These are phyloP conservation scores for Mycena olivaceomarginata DNA, from an alignment of 768 basidiomycete species.

Conservation along the genomic window DNA sequence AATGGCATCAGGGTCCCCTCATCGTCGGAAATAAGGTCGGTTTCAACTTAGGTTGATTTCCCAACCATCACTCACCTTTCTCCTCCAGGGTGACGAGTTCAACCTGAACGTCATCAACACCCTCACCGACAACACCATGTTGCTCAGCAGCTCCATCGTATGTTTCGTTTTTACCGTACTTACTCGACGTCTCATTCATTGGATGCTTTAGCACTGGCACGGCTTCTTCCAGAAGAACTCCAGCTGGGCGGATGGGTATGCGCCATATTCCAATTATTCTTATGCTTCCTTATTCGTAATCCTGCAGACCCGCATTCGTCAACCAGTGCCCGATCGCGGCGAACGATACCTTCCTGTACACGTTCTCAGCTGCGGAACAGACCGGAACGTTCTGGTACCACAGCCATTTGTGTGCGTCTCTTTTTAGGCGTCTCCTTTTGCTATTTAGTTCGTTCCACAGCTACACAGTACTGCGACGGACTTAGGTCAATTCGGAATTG, in stretches of 20 bases:
- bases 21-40: constrained; percentile 58
- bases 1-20: constrained; percentile 66
- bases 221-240: constrained; percentile 58
- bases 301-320: constrained; percentile 48
- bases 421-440: neutral
- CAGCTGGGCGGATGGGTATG: constrained; percentile 58
- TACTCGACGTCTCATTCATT: neutral
- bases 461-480: constrained; percentile 66
- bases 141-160: constrained; percentile 54
- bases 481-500: constrained; percentile 49
- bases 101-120: constrained; percentile 59
- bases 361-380: constrained; percentile 54
- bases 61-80: neutral
- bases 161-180: neutral
- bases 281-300: constrained; percentile 38
- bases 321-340: constrained; percentile 59
- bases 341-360: constrained; percentile 55
- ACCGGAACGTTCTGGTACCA: constrained; percentile 45
- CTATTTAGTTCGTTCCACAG: neutral
- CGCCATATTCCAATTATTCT: constrained; percentile 49
- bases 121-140: constrained; percentile 60
- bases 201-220: constrained; percentile 61
- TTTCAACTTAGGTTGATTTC: neutral
- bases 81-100: constrained; percentile 53
- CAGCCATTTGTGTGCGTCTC: constrained; percentile 26